A percentile compares a stretch with the other conserved stretches of the same genome.
phyloP scores from a whole-genome alignment of 257 asterid species.

The Primulina tabacum region DNA sequence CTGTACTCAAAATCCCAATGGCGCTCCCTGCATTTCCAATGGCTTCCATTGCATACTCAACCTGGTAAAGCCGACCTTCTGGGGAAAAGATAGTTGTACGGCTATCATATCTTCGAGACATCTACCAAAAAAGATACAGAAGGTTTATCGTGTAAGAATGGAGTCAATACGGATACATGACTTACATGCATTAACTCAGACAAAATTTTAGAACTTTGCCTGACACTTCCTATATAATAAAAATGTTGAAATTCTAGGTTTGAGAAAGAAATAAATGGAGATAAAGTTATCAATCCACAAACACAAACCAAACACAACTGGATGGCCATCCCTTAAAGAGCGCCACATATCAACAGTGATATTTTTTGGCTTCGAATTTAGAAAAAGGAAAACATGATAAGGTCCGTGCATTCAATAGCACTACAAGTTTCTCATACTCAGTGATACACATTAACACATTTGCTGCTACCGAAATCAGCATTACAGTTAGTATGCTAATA shows the following conservation, averaged over 20 bases:
- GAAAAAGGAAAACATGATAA: too few relatives aligned
- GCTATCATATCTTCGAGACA: constrained; percentile 93
- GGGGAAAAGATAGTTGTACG: constrained; percentile 97
- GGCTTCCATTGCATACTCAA: constrained; percentile 96
- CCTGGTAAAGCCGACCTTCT: constrained; percentile 92
- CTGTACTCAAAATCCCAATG: constrained; percentile 73
- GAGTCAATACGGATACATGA: background rate
- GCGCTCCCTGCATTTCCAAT: constrained; percentile 97
- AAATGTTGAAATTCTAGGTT: background rate
- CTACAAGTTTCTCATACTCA: background rate
- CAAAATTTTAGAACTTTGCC: background rate
- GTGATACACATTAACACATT: background rate
- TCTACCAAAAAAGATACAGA: constrained; percentile 9
- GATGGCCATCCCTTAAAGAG: background rate
- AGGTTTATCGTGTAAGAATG: background rate
- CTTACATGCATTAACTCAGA: background rate
- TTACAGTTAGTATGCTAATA: background rate
- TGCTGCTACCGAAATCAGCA: background rate
- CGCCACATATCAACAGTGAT: background rate
- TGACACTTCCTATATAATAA: background rate
- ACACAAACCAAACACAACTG: background rate
- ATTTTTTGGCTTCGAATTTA: background rate
- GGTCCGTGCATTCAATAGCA: background rate
- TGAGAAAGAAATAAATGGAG: background rate
- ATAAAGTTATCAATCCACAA: background rate